Conservation (phyloP, 148 eudicot species). For the Cornus florida region DNA sequence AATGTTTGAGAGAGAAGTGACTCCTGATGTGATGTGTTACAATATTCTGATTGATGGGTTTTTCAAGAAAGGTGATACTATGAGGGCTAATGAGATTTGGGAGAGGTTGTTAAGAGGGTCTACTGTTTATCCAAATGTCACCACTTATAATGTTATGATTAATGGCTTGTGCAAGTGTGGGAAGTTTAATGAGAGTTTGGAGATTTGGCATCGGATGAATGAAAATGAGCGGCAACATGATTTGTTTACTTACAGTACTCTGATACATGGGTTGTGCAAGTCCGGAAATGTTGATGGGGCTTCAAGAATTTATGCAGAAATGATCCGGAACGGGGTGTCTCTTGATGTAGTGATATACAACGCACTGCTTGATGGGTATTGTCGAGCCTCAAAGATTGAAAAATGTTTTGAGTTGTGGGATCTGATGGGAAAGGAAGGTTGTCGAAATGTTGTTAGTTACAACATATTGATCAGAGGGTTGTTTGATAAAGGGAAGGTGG, state of each 20-base stretch:
- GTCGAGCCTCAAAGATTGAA: constrained; percentile 46
- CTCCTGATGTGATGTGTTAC: constrained; percentile 68
- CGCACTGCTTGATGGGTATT: constrained; percentile 73
- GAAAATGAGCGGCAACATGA: constrained; percentile 60
- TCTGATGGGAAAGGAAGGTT: constrained; percentile 55
- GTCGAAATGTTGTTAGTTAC: constrained; percentile 47
- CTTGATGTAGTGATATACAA: constrained; percentile 68
- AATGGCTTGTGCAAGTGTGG: constrained; percentile 75
- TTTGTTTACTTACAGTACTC: constrained; percentile 65
- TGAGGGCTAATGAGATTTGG: constrained; percentile 54
- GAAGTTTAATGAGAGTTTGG: constrained; percentile 45
- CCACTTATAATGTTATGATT: constrained; percentile 71
- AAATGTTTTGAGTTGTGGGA: constrained; percentile 62
- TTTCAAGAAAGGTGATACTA: constrained; percentile 45
- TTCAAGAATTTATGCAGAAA: constrained; percentile 47
- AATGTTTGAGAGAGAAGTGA: constrained; percentile 65
- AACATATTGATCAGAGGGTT: constrained; percentile 70
- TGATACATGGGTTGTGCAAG: constrained; percentile 70
- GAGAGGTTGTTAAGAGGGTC: constrained; percentile 50
- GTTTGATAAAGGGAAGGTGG: constrained; percentile 56
- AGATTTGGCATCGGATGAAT: constrained; percentile 64
- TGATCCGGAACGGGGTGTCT: constrained; percentile 49
- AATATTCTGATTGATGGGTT: constrained; percentile 80
- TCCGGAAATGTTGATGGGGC: constrained; percentile 65
- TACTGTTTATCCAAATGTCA: constrained; percentile 58